Evolutionary conservation across 495 filamentous ascomycete genomes (phyloP).

Genomic region (Parachaetomium inaequale): DNA sequence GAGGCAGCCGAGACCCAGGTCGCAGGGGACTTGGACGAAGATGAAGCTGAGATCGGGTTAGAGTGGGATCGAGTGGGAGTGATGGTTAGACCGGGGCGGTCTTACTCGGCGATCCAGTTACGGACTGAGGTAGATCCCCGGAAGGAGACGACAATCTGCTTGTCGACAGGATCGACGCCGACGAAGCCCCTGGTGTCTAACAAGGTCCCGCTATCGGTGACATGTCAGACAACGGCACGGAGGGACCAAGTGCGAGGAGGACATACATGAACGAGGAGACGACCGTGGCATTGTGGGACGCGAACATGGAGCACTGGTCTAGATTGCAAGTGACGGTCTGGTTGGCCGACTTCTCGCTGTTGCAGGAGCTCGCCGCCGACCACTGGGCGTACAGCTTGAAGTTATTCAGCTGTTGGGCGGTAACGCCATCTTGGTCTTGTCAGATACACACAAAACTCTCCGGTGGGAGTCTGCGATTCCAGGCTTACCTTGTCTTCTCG

Average conservation of each 20-base stretch:
- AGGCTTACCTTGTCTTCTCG: slow-evolving; percentile 15
- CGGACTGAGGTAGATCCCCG: slow-evolving; percentile 59
- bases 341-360: slow-evolving; percentile 48
- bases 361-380: slow-evolving; percentile 67
- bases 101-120: slow-evolving; percentile 66
- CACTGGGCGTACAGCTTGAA: slow-evolving; percentile 67
- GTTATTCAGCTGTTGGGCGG: slow-evolving; percentile 41
- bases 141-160: slow-evolving; percentile 64
- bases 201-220: slow-evolving; percentile 40
- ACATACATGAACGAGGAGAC: slow-evolving; percentile 60
- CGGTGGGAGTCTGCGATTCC: not conserved
- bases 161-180: slow-evolving; percentile 59
- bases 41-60: slow-evolving; percentile 22
- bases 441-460: not conserved
- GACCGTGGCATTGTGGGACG: slow-evolving; percentile 51
- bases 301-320: slow-evolving; percentile 57
- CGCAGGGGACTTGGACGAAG: slow-evolving; percentile 34
- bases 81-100: slow-evolving; percentile 18
- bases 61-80: slow-evolving; percentile 6
- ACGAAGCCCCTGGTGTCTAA: slow-evolving; percentile 68
- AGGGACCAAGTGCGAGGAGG: not conserved
- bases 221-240: slow-evolving; percentile 1
- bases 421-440: slow-evolving; percentile 22
- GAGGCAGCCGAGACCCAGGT: slow-evolving; percentile 32
- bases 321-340: slow-evolving; percentile 54